Percentiles rank a stretch among this genome's conserved stretches.
phyloP scores from a whole-genome alignment of 805 yeast genomes.

The Metschnikowia lochheadii region DNA sequence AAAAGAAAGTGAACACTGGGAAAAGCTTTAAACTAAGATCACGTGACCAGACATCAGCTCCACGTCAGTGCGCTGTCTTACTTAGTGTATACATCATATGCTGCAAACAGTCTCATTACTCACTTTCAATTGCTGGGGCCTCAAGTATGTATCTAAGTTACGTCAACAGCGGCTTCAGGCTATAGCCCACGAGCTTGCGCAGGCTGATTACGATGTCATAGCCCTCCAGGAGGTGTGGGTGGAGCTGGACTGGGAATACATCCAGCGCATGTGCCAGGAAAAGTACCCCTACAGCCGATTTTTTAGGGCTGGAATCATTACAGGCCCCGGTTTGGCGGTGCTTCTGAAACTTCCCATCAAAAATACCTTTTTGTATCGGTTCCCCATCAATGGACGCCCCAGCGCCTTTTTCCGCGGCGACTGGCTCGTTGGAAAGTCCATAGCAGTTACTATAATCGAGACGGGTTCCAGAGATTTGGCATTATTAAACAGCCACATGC shows the following conservation, averaged over 20 bases:
- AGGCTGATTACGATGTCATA: constrained; percentile 64
- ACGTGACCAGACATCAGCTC: neutral
- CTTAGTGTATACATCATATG: neutral
- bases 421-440: constrained; percentile 93
- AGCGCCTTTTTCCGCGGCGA: constrained; percentile 93
- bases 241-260: constrained; percentile 71
- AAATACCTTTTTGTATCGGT: constrained; percentile 72
- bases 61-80: neutral
- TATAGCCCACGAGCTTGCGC: constrained; percentile 63
- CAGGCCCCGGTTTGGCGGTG: constrained; percentile 92
- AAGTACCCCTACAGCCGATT: constrained; percentile 62
- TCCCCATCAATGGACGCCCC: constrained; percentile 92
- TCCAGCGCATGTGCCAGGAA: constrained; percentile 42
- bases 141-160: constrained; percentile 74
- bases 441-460: constrained; percentile 62
- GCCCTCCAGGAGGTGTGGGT: constrained; percentile 97
- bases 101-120: constrained; percentile 37
- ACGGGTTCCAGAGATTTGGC: constrained; percentile 58
- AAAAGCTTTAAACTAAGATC: neutral
- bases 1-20: too few species aligned
- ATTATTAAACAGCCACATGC: constrained; percentile 89
- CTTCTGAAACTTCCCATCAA: constrained; percentile 81
- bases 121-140: constrained; percentile 85
- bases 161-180: constrained; percentile 64
- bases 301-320: constrained; percentile 76